Conservation (phyloP, 176 grass and related monocot species). For the Typha latifolia region DNA sequence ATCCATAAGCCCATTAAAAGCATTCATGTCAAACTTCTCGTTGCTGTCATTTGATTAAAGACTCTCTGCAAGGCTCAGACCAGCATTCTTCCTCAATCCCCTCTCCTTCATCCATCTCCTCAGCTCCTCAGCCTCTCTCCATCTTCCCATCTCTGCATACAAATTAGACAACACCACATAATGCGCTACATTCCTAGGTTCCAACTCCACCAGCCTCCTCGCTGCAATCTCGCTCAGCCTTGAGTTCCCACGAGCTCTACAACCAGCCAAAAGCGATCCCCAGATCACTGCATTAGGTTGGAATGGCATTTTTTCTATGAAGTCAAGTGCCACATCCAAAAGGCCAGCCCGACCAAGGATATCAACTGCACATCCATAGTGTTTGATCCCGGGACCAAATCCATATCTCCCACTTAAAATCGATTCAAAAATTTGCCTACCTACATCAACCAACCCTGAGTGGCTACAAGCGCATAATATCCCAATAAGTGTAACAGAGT, state of each 20-base stretch:
- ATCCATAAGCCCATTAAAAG: no score
- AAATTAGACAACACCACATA: constrained; percentile 57
- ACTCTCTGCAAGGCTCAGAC: constrained; percentile 33
- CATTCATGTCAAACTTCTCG: no score
- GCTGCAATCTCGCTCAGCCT: constrained; percentile 39
- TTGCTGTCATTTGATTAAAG: neutral
- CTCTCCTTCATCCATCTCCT: constrained; percentile 41
- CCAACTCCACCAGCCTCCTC: constrained; percentile 47
- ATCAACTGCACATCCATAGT: constrained; percentile 70
- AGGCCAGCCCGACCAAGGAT: constrained; percentile 52
- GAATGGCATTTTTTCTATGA: constrained; percentile 51
- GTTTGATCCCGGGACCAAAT: constrained; percentile 55
- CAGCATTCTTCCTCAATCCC: constrained; percentile 51
- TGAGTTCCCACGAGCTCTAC: constrained; percentile 31
- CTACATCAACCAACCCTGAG: constrained; percentile 49
- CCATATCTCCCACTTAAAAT: constrained; percentile 42
- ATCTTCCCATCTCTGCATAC: constrained; percentile 51
- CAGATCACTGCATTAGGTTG: constrained; percentile 51
- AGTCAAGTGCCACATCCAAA: constrained; percentile 29
- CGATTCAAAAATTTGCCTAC: constrained; percentile 40
- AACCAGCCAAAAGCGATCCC: constrained; percentile 52
- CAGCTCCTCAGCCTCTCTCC: constrained; percentile 50
- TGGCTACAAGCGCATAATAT: constrained; percentile 52
- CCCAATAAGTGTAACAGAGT: constrained; percentile 44
- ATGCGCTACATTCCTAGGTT: constrained; percentile 55